phyloP scores from a whole-genome alignment of 176 grass and related monocot genomes.

The Bolboschoenus planiculmis region DNA sequence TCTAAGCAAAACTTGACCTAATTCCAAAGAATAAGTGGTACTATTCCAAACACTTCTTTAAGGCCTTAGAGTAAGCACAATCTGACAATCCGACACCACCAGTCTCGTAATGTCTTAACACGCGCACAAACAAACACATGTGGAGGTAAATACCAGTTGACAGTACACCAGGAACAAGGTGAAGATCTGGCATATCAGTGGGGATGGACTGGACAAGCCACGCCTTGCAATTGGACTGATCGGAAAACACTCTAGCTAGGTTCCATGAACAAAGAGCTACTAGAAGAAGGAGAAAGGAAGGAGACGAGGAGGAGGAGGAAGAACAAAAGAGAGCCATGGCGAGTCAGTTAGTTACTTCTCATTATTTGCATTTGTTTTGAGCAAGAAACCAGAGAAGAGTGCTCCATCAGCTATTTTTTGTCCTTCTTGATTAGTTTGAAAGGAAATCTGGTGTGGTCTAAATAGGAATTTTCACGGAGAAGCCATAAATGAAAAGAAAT shows the following conservation, averaged over 20 bases:
- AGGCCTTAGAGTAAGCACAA: not conserved
- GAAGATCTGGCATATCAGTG: slow-evolving; percentile 84
- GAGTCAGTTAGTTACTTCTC: not conserved
- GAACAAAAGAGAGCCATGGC: not conserved
- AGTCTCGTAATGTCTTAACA: not conserved
- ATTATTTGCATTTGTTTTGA: not conserved
- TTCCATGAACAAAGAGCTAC: slow-evolving; percentile 12
- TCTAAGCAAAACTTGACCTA: not conserved
- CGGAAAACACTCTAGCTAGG: not conserved
- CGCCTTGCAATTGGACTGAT: slow-evolving; percentile 43
- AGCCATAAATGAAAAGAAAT: not conserved
- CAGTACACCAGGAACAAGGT: slow-evolving; percentile 70
- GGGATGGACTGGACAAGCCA: slow-evolving; percentile 98
- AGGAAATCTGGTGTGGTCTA: no score
- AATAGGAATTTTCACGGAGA: no score
- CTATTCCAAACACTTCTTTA: not conserved
- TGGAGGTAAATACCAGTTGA: slow-evolving; percentile 44
- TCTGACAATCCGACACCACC: not conserved
- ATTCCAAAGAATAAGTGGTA: not conserved
- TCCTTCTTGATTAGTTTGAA: no score
- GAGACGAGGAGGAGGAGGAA: not conserved
- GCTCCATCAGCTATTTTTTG: no score
- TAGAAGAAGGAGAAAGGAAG: not conserved
- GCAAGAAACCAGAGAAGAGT: no score
- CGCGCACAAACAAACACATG: not conserved